These are phyloP conservation scores for Maudiozyma bulderi DNA, from an alignment of 805 yeast species.

Conservation along the genomic window DNA sequence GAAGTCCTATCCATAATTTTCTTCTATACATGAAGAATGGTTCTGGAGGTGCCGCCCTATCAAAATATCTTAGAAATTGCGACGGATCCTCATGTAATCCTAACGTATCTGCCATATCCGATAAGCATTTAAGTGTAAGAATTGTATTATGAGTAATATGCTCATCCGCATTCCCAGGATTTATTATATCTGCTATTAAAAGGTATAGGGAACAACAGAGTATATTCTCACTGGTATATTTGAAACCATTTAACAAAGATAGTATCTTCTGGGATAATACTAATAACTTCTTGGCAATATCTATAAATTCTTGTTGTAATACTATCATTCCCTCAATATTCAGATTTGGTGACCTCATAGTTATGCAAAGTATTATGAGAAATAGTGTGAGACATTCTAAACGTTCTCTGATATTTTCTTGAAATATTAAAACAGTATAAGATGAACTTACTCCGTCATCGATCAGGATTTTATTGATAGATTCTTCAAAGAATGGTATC, in stretches of 20 bases:
- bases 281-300: neutral
- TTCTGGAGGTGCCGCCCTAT: neutral
- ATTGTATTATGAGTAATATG: slow-evolving; percentile 4
- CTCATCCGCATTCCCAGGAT: slow-evolving; percentile 6
- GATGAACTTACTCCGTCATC: neutral
- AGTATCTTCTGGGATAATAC: slow-evolving; percentile 4
- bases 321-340: neutral
- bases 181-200: slow-evolving; percentile 4
- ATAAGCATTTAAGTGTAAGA: slow-evolving; percentile 5
- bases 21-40: slow-evolving; percentile 4
- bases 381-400: slow-evolving; percentile 9
- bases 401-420: slow-evolving; percentile 7
- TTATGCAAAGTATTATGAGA: slow-evolving; percentile 5
- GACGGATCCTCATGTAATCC: slow-evolving; percentile 9
- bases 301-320: neutral
- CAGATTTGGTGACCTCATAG: slow-evolving; percentile 3
- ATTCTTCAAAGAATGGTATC: slow-evolving; percentile 4
- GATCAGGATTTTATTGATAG: neutral
- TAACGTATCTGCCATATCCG: slow-evolving; percentile 4
- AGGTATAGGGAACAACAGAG: slow-evolving; percentile 7
- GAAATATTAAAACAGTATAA: slow-evolving; percentile 5
- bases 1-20: slow-evolving; percentile 8
- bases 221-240: slow-evolving; percentile 7
- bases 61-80: slow-evolving; percentile 3
- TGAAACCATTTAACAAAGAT: slow-evolving; percentile 8